Conservation (phyloP, 192 early-diverging fungal species). For the Coemansia javaensis region DNA sequence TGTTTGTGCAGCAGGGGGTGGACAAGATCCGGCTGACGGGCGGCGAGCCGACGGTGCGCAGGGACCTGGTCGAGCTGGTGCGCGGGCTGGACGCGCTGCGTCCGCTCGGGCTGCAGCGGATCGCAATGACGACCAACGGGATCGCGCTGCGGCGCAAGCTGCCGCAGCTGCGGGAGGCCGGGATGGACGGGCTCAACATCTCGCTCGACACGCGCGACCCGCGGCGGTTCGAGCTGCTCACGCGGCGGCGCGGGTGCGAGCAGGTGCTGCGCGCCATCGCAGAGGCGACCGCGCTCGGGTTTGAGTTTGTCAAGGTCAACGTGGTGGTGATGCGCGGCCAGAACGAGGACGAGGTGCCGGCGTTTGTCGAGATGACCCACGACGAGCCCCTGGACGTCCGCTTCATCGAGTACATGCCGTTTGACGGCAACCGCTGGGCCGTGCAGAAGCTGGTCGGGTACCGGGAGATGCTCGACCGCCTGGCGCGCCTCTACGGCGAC, state of each 20-base stretch:
- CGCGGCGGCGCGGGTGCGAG: conserved; percentile 76
- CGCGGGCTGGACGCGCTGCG: conserved; percentile 69
- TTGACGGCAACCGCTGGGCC: conserved; percentile 94
- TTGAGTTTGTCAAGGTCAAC: conserved; percentile 84
- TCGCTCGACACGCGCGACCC: conserved; percentile 88
- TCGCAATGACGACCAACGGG: conserved; percentile 95
- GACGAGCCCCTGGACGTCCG: conserved; percentile 70
- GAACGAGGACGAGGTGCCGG: conserved; percentile 78
- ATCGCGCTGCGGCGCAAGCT: conserved; percentile 86
- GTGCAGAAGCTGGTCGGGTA: conserved; percentile 79
- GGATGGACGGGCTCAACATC: conserved; percentile 85
- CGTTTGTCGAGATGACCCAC: conserved; percentile 82
- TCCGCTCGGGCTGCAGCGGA: conserved; percentile 65
- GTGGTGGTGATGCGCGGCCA: conserved; percentile 85
- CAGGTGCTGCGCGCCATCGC: conserved; percentile 73
- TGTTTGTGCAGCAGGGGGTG: conserved; percentile 87
- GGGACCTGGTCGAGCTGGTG: conserved; percentile 85
- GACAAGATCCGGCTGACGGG: conserved; percentile 94
- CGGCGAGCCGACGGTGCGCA: conserved; percentile 92
- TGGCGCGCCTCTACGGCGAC: conserved; percentile 55
- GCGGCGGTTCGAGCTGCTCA: conserved; percentile 83
- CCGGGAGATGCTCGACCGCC: conserved; percentile 62
- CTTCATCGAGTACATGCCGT: conserved; percentile 99
- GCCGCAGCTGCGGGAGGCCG: conserved; percentile 59
- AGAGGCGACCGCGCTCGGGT: conserved; percentile 59